Evolutionary conservation across 2,329 filamentous ascomycete genomes (phyloP).

Genomic region (Aspergillus cejpii): DNA sequence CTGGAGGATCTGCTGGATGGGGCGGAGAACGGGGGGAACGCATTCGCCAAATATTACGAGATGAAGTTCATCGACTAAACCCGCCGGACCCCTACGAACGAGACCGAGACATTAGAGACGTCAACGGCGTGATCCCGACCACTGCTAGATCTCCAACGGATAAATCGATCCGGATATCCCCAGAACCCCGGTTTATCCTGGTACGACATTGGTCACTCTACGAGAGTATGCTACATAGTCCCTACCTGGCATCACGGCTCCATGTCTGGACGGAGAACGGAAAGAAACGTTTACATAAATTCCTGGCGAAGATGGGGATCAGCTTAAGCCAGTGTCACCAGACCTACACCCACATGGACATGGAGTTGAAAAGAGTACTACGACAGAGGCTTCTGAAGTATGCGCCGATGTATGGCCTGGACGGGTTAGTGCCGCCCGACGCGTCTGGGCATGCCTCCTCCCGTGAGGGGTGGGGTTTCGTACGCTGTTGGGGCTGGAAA

Average conservation of each 20-base stretch:
- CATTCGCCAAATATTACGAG: conserved; percentile 76
- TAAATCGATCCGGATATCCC: conserved; percentile 82
- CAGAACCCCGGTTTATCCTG: conserved; percentile 86
- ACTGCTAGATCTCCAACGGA: conserved; percentile 84
- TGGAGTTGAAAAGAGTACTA: conserved; percentile 84
- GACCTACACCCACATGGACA: conserved; percentile 97
- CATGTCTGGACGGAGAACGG: conserved; percentile 93
- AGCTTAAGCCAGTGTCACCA: conserved; percentile 90
- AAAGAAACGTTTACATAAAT: conserved; percentile 80
- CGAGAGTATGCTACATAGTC: conserved; percentile 96
- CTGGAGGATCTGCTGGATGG: conserved; percentile 61
- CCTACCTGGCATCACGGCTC: conserved; percentile 82
- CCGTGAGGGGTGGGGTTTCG: conserved; percentile 94
- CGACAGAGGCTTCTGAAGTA: conserved; percentile 83
- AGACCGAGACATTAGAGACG: conserved; percentile 58
- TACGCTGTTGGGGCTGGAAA: conserved; percentile 95
- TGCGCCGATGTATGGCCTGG: conserved; percentile 84
- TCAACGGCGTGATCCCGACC: conserved; percentile 77
- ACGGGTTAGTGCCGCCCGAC: conserved; percentile 79
- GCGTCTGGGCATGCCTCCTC: conserved; percentile 63
- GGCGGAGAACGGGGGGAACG: conserved; percentile 73
- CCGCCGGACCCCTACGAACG: conserved; percentile 59
- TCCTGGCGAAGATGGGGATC: conserved; percentile 96
- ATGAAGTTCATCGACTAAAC: conserved; percentile 90
- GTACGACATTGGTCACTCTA: conserved; percentile 96